Evolutionary conservation across 1,284 basidiomycete species (phyloP).

Genomic region (Ceratobasidium papillatum): DNA sequence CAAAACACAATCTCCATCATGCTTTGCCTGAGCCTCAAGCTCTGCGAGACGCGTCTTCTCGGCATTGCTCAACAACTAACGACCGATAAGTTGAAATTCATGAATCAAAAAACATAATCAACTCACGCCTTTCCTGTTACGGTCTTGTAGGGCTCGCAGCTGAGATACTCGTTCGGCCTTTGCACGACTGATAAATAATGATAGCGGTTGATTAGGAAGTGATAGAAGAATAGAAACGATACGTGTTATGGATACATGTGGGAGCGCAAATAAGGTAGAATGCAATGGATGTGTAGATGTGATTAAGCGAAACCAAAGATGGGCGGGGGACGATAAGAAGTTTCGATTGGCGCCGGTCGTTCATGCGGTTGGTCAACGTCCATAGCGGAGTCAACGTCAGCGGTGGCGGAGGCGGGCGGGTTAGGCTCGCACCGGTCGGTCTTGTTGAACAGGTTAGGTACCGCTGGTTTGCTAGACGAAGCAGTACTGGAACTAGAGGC

Average conservation of each 20-base stretch:
- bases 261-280: constrained; percentile 33
- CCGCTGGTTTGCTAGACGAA: constrained; percentile 41
- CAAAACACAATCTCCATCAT: constrained; percentile 63
- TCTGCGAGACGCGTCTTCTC: constrained; percentile 70
- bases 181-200: constrained; percentile 62
- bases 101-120: neutral
- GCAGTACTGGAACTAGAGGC: constrained; percentile 41
- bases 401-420: constrained; percentile 42
- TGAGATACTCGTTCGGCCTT: constrained; percentile 73
- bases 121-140: constrained; percentile 73
- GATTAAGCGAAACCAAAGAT: constrained; percentile 69
- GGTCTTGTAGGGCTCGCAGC: constrained; percentile 69
- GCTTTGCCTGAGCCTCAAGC: constrained; percentile 56
- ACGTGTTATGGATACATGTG: constrained; percentile 34
- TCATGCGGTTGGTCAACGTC: constrained; percentile 43
- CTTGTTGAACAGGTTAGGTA: constrained; percentile 66
- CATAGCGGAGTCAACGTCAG: constrained; percentile 44
- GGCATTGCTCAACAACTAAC: constrained; percentile 54
- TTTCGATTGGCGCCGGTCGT: constrained; percentile 46
- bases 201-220: constrained; percentile 13
- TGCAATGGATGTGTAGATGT: neutral
- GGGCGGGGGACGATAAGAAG: constrained; percentile 61
- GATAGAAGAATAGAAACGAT: neutral
- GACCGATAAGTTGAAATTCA: constrained; percentile 22
- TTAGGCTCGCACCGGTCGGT: constrained; percentile 70